Evolutionary conservation across 257 asterid species (phyloP), one percentile per base, ranked within the genome.

Genomic region (Sherardia arvensis): DNA sequence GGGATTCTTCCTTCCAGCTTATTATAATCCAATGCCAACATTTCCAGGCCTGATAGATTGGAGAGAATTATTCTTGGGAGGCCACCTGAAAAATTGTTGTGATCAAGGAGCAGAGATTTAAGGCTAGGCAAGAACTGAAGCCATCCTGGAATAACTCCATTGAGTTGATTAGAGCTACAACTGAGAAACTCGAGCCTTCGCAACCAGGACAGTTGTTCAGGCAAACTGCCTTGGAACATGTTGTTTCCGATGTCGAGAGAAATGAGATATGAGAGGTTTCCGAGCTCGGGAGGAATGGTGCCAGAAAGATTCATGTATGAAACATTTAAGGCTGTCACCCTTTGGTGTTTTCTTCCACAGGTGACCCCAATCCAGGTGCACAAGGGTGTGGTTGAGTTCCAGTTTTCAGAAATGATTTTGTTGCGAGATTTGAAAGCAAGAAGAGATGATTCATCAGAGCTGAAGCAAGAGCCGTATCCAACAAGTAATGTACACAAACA

Each of bases 301-400:
- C 84, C 81, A 34, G 38, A 22, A 32, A 79, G 75, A 60, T 66
- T 62, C 74, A 76, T 72, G 67, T 49, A 47, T 0, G 78, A 51
- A 17, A 79, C 73, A 36, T 48, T 73, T 29, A 79, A 59, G 48
- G 75, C 25, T 8, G 22, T 51, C 47, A 78, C 77, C 25, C 76
- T 74, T 25, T 75, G 61, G 18, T 33, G 67, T 3, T 23, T 2
- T 11, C 61, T 22, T 56, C 48, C 60, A 18, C 78, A 74, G 30
- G 69, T 62, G 40, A 78, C 68, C n/a, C 83, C 83, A 22, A 68
- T 43, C 81, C 81, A 77, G 18, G 11, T 60, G 64, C 80, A 76
- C 28, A 76, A n/a, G 3, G 72, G 61, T 14, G 64, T 32, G 7
- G 21, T 62, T 33, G 49, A 32, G 8, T 61, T 68, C 78, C 81